Percentiles rank a stretch among this genome's conserved stretches.
Evolutionary conservation across 176 grass and related monocot species (phyloP).

Genomic region (Carex myosuroides): DNA sequence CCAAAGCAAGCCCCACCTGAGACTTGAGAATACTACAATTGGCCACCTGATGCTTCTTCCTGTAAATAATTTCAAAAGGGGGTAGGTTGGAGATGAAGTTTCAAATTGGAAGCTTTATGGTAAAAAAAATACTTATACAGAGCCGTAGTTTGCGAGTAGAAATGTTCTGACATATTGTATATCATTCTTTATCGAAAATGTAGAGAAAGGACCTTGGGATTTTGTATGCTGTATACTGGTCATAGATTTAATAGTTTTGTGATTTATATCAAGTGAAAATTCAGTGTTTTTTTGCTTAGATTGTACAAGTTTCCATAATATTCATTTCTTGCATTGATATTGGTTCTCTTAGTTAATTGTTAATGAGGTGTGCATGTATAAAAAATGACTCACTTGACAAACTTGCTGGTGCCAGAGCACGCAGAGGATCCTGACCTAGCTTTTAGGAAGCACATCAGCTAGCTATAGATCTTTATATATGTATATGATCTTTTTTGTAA

Average conservation of each 20-base stretch:
- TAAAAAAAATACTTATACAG: not conserved
- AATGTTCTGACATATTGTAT: not conserved
- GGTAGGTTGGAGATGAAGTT: not conserved
- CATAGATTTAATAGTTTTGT: not conserved
- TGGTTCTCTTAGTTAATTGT: not conserved
- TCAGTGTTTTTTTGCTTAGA: not conserved
- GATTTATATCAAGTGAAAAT: not conserved
- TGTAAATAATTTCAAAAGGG: not conserved
- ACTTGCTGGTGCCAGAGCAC: constrained; percentile 37
- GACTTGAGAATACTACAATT: not conserved
- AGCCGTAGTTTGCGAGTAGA: not conserved
- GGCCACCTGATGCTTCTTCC: not conserved
- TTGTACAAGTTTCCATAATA: not conserved
- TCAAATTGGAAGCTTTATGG: constrained; percentile 6
- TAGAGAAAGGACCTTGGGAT: not conserved
- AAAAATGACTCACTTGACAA: constrained; percentile 43
- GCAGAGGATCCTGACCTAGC: constrained; percentile 35
- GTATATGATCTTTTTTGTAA: not conserved
- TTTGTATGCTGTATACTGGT: not conserved
- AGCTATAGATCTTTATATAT: constrained; percentile 27
- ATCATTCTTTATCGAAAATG: not conserved
- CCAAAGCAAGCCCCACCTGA: not conserved
- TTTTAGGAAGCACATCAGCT: constrained; percentile 43
- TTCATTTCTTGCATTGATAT: not conserved
- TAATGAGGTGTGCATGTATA: not conserved